Evolutionary conservation across 2,329 filamentous ascomycete genomes (phyloP).

Genomic region (Aureobasidium uvarum): DNA sequence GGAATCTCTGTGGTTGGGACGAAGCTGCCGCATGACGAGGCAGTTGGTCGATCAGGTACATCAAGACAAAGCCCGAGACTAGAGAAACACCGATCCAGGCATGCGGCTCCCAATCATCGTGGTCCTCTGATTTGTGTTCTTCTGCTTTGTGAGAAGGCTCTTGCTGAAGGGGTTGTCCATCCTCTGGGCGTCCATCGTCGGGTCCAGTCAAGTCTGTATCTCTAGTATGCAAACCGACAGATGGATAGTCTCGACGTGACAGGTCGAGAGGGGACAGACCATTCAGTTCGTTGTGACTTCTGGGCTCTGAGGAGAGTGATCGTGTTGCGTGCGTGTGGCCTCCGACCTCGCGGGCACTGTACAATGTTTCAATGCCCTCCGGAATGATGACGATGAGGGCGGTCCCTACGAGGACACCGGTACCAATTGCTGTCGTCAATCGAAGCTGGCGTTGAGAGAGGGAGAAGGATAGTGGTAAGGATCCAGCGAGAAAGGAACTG

Average conservation of each 20-base stretch:
- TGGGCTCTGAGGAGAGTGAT: neutral
- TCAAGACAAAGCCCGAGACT: constrained; percentile 85
- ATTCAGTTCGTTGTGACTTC: neutral
- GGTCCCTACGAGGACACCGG: constrained; percentile 91
- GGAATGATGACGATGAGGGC: constrained; percentile 97
- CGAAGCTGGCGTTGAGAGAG: constrained; percentile 84
- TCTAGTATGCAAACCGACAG: neutral
- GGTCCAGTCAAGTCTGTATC: constrained; percentile 33
- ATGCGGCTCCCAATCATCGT: constrained; percentile 54
- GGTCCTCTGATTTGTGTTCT: constrained; percentile 20
- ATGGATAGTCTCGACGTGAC: neutral
- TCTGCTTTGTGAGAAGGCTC: constrained; percentile 5
- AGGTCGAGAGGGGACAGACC: neutral
- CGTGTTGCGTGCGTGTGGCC: constrained; percentile 29
- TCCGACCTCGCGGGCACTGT: constrained; percentile 51
- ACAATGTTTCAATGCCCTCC: constrained; percentile 89
- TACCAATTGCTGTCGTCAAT: constrained; percentile 85
- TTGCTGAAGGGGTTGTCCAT: neutral
- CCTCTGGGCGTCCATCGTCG: constrained; percentile 33
- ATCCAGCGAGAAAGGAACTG: constrained; percentile 91
- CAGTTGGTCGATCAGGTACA: constrained; percentile 92
- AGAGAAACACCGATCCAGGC: constrained; percentile 85
- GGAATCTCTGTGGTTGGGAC: constrained; percentile 63
- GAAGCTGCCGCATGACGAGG: constrained; percentile 67
- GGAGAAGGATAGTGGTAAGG: constrained; percentile 82